These are phyloP conservation scores for Buxus sempervirens DNA, from an alignment of 164 flowering plant species.

Conservation along the genomic window DNA sequence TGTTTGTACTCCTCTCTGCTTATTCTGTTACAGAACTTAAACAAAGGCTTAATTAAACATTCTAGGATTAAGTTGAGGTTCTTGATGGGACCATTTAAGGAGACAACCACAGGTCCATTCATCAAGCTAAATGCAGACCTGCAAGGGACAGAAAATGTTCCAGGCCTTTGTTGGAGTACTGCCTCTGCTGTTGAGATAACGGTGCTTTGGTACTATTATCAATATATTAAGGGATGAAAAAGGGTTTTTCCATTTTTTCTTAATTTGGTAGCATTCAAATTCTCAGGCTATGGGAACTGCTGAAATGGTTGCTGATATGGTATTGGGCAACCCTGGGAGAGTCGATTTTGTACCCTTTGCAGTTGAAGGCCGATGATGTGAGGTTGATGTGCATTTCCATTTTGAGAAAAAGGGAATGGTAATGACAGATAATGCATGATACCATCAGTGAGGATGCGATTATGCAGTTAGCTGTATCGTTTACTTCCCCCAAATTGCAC, in stretches of 20 bases:
- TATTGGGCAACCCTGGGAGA: constrained; percentile 53
- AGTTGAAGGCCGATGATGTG: constrained; percentile 40
- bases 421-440: no score
- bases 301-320: constrained; percentile 81
- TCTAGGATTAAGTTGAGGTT: neutral
- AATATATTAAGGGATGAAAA: no score
- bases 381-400: neutral
- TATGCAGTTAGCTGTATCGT: no score
- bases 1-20: neutral
- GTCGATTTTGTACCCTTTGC: constrained; percentile 54
- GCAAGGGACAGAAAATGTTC: no score
- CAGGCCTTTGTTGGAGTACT: no score
- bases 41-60: neutral
- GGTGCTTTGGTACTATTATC: no score
- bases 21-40: neutral
- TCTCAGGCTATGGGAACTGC: constrained; percentile 91
- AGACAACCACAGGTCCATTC: no score
- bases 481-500: no score
- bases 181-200: no score
- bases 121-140: no score
- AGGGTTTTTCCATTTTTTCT: neutral
- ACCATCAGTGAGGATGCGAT: no score
- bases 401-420: neutral
- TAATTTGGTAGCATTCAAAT: neutral
- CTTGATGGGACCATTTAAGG: neutral